Percentiles rank a stretch among this genome's conserved stretches.
Evolutionary conservation across 1,284 basidiomycete genomes (phyloP).

Genomic region (Inonotus hispidus): DNA sequence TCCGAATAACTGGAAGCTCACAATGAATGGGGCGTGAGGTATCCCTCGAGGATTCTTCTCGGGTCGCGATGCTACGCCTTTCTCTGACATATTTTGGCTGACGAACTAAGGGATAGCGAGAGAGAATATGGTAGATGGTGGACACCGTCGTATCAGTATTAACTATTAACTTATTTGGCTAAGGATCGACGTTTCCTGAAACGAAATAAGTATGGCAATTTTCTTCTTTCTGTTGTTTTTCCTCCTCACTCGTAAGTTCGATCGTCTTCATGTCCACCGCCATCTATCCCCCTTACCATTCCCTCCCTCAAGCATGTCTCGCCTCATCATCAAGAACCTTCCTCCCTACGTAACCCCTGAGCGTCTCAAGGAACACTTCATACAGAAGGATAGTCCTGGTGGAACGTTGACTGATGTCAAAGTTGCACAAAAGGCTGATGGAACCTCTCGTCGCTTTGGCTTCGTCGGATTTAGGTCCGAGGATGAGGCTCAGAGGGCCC

Average conservation of each 20-base stretch:
- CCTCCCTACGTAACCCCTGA: slow-evolving; percentile 69
- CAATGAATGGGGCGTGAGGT: slow-evolving; percentile 92
- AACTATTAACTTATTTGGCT: not conserved
- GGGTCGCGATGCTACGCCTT: slow-evolving; percentile 38
- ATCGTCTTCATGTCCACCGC: slow-evolving; percentile 12
- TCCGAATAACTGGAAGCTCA: slow-evolving; percentile 38
- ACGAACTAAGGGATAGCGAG: not conserved
- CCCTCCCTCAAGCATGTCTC: slow-evolving; percentile 55
- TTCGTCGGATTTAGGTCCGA: slow-evolving; percentile 89
- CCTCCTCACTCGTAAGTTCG: slow-evolving; percentile 1
- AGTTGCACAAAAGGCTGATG: slow-evolving; percentile 73
- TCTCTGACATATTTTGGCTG: slow-evolving; percentile 32
- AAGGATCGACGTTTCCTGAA: slow-evolving; percentile 7
- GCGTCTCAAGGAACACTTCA: slow-evolving; percentile 68
- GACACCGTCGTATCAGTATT: not conserved
- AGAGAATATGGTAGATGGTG: not conserved
- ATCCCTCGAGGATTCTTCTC: slow-evolving; percentile 88
- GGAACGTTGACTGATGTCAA: slow-evolving; percentile 85
- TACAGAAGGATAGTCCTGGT: slow-evolving; percentile 53
- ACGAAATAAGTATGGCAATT: not conserved
- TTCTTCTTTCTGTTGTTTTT: not conserved
- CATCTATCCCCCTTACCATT: not conserved
- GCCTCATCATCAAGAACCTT: slow-evolving; percentile 88
- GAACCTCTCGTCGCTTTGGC: slow-evolving; percentile 82
- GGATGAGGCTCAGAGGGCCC: slow-evolving; percentile 70